Evolutionary conservation across 2,329 filamentous ascomycete species (phyloP), one percentile per base, ranked within the genome.

Genomic region (Xylariaceae sp.): DNA sequence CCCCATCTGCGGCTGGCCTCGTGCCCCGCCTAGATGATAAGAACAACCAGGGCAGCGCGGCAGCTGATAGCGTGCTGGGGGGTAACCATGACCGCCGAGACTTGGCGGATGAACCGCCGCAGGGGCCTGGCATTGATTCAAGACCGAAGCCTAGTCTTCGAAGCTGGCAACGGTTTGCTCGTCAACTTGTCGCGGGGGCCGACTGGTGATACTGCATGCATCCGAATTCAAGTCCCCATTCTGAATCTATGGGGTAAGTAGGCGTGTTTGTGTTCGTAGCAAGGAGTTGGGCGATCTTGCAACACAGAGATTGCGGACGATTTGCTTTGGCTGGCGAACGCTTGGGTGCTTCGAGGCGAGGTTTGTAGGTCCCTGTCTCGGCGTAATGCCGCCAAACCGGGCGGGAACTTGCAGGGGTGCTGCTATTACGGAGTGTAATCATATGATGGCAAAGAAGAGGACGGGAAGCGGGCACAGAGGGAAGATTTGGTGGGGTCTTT

Each of bases 141-240:
- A 21, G 45, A 8, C 29, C 29, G 19, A 52, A 43, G 34, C 45
- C 56, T 18, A 22, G 47, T 26, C 29, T 53, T 40, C 22, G 46
- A 44, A 44, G 36, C 5, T 53, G 54, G 57, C 49, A 55, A 19
- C 46, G 22, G n/a, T 50, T 57, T 34, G 54, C 43, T 29, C 54
- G 52, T 37, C 52, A 57, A 7, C 12, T 55, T 8, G 43, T 51
- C 15, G 54, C 39, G 36, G 56, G 48, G 12, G 21, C 18, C 26
- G 50, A 54, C 44, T 46, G 50, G 47, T 49, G 50, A 47, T 18
- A 15, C 16, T 43, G 21, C 41, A 29, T 13, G 9, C 18, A 22
- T 34, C 13, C 32, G 6, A 34, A 12, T 34, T 15, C 13, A 4
- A 26, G 22, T 19, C 36, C 13, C 22, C 37, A 19, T 37, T 22